A percentile compares a stretch with the other conserved stretches of the same genome.
Conservation (phyloP, 371 early-diverging fungal species). For the Rhizomucor miehei region DNA sequence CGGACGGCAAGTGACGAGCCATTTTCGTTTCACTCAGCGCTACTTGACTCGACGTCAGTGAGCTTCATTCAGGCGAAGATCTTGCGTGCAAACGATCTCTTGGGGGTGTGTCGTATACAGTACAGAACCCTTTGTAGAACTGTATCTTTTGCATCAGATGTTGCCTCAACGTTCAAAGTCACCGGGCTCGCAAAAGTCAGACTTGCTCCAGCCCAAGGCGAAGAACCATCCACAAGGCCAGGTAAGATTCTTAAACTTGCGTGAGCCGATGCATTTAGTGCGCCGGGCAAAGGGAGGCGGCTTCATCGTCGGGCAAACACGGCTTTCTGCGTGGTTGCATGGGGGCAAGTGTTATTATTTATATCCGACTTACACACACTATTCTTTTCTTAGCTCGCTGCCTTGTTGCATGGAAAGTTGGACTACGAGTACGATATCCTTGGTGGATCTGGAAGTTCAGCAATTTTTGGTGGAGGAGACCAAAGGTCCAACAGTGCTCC, state of each 20-base stretch:
- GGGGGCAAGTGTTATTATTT: not conserved
- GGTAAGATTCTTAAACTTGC: slow-evolving; percentile 18
- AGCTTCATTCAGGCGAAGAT: too few relatives aligned
- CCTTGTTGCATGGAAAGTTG: slow-evolving; percentile 41
- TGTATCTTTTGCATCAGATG: too few relatives aligned
- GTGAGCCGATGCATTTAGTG: not conserved
- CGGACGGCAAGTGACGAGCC: too few relatives aligned
- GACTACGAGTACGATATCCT: slow-evolving; percentile 39
- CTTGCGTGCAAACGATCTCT: too few relatives aligned
- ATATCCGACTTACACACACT: not conserved
- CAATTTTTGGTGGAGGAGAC: slow-evolving; percentile 10
- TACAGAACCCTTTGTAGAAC: too few relatives aligned
- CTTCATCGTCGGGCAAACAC: too few relatives aligned
- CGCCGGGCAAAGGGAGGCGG: too few relatives aligned
- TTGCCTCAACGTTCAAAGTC: slow-evolving; percentile 16
- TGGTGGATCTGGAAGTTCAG: slow-evolving; percentile 11
- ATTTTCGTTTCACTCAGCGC: too few relatives aligned
- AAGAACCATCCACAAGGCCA: slow-evolving; percentile 41
- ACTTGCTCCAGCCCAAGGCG: slow-evolving; percentile 38
- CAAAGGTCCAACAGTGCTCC: slow-evolving; percentile 42
- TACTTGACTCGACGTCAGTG: too few relatives aligned
- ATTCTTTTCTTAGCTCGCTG: slow-evolving; percentile 26
- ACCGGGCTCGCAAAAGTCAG: slow-evolving; percentile 31
- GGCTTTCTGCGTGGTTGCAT: not conserved
- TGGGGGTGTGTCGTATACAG: too few relatives aligned